These are phyloP conservation scores for Aspergillus melleus DNA, from an alignment of 2,329 filamentous ascomycete species.

Conservation along the genomic window DNA sequence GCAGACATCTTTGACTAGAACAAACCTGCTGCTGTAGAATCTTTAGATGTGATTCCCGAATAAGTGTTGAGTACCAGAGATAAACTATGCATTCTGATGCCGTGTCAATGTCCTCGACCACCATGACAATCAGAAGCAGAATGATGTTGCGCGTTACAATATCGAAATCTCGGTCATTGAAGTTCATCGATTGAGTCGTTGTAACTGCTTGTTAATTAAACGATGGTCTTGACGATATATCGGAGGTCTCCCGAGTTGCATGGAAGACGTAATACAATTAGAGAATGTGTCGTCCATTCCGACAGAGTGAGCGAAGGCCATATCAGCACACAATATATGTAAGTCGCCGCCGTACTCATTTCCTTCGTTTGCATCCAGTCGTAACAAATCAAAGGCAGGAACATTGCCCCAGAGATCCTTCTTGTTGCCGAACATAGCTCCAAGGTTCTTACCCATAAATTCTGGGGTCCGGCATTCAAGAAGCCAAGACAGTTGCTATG, in stretches of 20 bases:
- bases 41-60: slow-evolving; percentile 25
- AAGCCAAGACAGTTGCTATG: slow-evolving; percentile 7
- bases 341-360: slow-evolving; percentile 21
- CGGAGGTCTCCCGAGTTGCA: slow-evolving; percentile 43
- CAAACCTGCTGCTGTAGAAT: slow-evolving; percentile 26
- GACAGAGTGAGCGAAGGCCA: neutral
- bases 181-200: slow-evolving; percentile 22
- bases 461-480: neutral
- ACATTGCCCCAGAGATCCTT: slow-evolving; percentile 46
- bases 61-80: slow-evolving; percentile 48
- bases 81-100: slow-evolving; percentile 41
- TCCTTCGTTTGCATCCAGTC: slow-evolving; percentile 33
- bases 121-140: slow-evolving; percentile 39
- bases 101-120: slow-evolving; percentile 13
- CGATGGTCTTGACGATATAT: slow-evolving; percentile 46
- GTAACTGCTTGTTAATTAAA: slow-evolving; percentile 32
- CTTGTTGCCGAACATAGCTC: neutral
- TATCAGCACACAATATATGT: slow-evolving; percentile 38
- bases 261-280: too few species aligned
- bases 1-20: slow-evolving; percentile 34
- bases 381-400: slow-evolving; percentile 43
- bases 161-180: slow-evolving; percentile 45
- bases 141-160: slow-evolving; percentile 44
- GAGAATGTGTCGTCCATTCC: too few species aligned
- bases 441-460: slow-evolving; percentile 5